Percentiles rank a stretch among this genome's conserved stretches.
Evolutionary conservation across 306 rosid species (phyloP).

Genomic region (Ormosia semicastrata): DNA sequence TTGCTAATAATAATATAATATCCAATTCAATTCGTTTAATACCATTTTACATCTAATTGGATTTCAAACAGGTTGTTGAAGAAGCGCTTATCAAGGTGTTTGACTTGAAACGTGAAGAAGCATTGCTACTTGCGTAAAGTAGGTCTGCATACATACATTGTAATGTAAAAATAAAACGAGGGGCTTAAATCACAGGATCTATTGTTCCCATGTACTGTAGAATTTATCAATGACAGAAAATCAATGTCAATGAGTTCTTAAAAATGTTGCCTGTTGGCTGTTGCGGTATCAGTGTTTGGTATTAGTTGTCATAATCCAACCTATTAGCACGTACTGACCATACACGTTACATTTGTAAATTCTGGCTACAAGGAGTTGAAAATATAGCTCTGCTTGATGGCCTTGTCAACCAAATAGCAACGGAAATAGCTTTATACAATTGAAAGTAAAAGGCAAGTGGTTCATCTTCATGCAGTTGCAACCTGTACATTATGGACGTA

Average conservation of each 20-base stretch:
- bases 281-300: neutral
- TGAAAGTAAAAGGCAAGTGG: neutral
- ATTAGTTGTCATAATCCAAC: neutral
- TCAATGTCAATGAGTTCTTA: neutral
- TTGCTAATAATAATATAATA: neutral
- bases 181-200: neutral
- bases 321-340: neutral
- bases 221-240: conserved; percentile 8
- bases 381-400: neutral
- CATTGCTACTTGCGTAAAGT: conserved; percentile 53
- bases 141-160: conserved; percentile 19
- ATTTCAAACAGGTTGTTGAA: conserved; percentile 69
- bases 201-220: conserved; percentile 16
- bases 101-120: conserved; percentile 80
- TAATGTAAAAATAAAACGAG: conserved; percentile 28
- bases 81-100: conserved; percentile 80
- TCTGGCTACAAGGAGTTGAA: conserved; percentile 8
- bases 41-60: neutral
- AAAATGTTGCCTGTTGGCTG: neutral
- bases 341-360: neutral
- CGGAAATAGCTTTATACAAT: neutral
- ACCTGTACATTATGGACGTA: conserved; percentile 2
- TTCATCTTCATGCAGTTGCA: conserved; percentile 18
- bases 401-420: neutral
- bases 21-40: neutral